Base-by-base conservation (phyloP, 192 early-diverging fungal genomes). In the Obelidium mucronatum region DNA sequence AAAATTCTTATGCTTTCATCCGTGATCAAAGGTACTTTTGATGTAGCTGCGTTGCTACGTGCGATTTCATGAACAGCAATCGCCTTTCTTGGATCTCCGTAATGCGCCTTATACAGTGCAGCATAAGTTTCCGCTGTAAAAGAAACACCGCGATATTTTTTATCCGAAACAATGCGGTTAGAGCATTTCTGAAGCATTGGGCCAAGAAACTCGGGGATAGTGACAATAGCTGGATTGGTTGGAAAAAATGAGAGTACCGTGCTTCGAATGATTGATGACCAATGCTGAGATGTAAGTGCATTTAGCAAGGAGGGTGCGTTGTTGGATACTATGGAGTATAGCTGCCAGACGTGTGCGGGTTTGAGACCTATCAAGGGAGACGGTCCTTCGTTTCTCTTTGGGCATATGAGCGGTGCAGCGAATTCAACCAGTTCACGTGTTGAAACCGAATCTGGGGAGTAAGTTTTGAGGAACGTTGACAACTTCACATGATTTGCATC, bases 51-150 rank as follows among this genome's bases (percentile, higher is more conserved):
- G 39, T 40, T 24, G 1, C 42, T 22, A 17, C 67, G 67, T n/a
- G 67, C 67, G 40, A 53, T 33, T 54, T 68, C 67, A 17, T 68
- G 67, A 34, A 36, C 34, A 26, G 42, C 67, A 39, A 68, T 54
- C 1, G 67, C 67, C 24, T 48, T 68, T 68, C 67, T 13, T 11
- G 67, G 67, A 34, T 68, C 67, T 34, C 35, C 67, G 31, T 52
- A 33, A 17, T 52, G n/a, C n/a, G 42, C 19, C 22, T 36, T 24
- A 17, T 68, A 68, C 6, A 68, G 40, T 30, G 42, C 67, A 17
- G 67, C n/a, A 54, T 26, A 68, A 11, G 48, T 52, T 3, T 8
- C 30, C 2, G 67, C 2, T 4, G 5, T 52, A 26, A 68, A 52
- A 26, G 42, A 11, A 5, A 68, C 30, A 2, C 30, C 31, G 11